Base-by-base conservation (phyloP, 2,329 filamentous ascomycete genomes). In the Biscogniauxia mediterranea region DNA sequence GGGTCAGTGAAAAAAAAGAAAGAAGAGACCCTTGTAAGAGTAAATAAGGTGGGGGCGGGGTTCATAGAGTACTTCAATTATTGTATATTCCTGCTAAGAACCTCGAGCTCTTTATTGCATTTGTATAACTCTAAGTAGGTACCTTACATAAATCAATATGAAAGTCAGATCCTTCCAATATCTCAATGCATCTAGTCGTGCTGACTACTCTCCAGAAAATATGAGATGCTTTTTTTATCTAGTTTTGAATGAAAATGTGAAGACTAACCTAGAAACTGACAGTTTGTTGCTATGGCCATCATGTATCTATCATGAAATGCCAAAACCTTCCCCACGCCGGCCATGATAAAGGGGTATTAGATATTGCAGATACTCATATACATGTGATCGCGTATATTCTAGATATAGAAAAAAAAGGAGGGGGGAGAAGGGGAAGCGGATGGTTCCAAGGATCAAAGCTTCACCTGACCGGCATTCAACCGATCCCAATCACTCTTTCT, bases 401-500 rank as follows among this genome's bases (percentile, higher is more conserved):
- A 6, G 25, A 8, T 8, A 58, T n/a, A 15, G 25, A 46, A 9
- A 32, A 32, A 32, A 32, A 9, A 32, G 2, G 28, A 32, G 2
- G 28, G 28, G 11, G 28, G 28, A 4, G 28, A 32, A 6, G 23
- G 23, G 23, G 5, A 6, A 32, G 2, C 7, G 38, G 11, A 46
- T 46, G 17, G n/a, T n/a, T n/a, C n/a, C n/a, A 23, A 15, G 38
- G 2, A 46, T 77, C 70, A 94, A 64, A 96, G 76, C 78, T 88
- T 94, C 20, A 91, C 89, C 63, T 81, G 81, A 0, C 92, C 92
- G 1, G 78, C 85, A 46, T 83, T 83, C 65, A 97, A 72, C 59
- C 79, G 80, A 46, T 83, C 78, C 92, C 92, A 96, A 52, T 96
- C 89, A 59, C 75, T 77, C 64, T 81, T 75, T 0, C 76, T 78